Evolutionary conservation across 208 protist species (phyloP).

Genomic region (Acanthamoeba healyi): DNA sequence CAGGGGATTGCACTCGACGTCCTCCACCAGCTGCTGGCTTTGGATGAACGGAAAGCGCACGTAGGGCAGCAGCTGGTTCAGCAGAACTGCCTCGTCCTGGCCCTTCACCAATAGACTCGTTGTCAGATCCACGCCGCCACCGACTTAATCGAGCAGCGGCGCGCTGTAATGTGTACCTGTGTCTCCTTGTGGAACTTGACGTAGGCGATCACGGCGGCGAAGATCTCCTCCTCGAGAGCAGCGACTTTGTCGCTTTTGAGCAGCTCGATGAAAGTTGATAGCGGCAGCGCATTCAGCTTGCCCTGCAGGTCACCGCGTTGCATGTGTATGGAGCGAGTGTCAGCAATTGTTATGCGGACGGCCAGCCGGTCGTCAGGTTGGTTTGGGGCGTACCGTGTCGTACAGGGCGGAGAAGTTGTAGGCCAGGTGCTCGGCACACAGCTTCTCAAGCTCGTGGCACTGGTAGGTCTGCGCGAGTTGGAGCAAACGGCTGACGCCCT

Average conservation of each 20-base stretch:
- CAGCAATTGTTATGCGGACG: neutral
- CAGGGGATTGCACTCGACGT: neutral
- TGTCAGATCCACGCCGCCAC: neutral
- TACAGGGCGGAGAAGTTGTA: neutral
- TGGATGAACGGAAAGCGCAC: slow-evolving; percentile 51
- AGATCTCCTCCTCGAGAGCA: slow-evolving; percentile 25
- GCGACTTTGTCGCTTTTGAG: slow-evolving; percentile 54
- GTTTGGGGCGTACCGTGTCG: neutral
- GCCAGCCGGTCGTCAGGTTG: too few species aligned
- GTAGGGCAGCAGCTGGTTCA: slow-evolving; percentile 16
- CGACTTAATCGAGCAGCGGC: neutral
- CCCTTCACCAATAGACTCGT: neutral
- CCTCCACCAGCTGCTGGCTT: neutral
- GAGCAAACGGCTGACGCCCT: neutral
- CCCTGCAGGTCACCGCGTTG: too few species aligned
- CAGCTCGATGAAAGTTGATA: slow-evolving; percentile 43
- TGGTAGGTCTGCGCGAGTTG: neutral
- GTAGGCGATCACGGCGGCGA: neutral
- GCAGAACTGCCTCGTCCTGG: neutral
- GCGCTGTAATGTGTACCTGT: neutral
- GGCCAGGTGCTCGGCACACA: slow-evolving; percentile 15
- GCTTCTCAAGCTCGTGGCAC: slow-evolving; percentile 25
- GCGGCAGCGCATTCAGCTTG: slow-evolving; percentile 36
- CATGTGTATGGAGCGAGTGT: too few species aligned
- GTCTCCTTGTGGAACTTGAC: neutral